These are phyloP conservation scores for Pseudogymnoascus sp. DNA, from an alignment of 2,329 filamentous ascomycete genomes.

Conservation along the genomic window DNA sequence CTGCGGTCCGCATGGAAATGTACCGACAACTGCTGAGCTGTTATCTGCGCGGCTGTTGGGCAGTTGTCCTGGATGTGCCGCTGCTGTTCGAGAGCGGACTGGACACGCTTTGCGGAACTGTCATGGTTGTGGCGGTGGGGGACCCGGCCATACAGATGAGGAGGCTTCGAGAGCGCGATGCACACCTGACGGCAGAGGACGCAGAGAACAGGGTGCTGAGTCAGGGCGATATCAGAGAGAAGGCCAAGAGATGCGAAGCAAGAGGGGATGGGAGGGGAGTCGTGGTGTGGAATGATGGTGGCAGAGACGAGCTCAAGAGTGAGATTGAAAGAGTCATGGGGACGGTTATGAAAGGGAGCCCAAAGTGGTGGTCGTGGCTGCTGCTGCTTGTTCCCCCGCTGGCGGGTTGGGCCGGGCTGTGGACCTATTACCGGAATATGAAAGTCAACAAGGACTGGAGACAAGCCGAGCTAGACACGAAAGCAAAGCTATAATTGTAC, in stretches of 20 bases:
- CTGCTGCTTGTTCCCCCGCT: slow-evolving; percentile 64
- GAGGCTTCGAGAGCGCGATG: slow-evolving; percentile 65
- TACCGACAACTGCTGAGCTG: slow-evolving; percentile 62
- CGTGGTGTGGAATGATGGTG: slow-evolving; percentile 86
- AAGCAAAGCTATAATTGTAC: slow-evolving; percentile 44
- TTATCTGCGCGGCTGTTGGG: slow-evolving; percentile 73
- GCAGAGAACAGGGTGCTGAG: slow-evolving; percentile 78
- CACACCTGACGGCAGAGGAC: slow-evolving; percentile 74
- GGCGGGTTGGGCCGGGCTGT: slow-evolving; percentile 58
- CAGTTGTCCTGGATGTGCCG: slow-evolving; percentile 86
- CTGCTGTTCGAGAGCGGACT: slow-evolving; percentile 83
- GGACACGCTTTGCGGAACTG: slow-evolving; percentile 75
- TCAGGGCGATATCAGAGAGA: slow-evolving; percentile 78
- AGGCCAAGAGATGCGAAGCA: slow-evolving; percentile 66
- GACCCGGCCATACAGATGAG: slow-evolving; percentile 77
- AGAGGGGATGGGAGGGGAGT: slow-evolving; percentile 58
- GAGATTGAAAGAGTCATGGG: slow-evolving; percentile 60
- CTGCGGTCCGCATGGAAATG: slow-evolving; percentile 77
- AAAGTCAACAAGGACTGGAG: slow-evolving; percentile 65
- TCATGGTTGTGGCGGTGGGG: slow-evolving; percentile 77
- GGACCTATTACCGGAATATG: slow-evolving; percentile 66
- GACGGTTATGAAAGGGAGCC: slow-evolving; percentile 51
- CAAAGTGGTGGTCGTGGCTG: slow-evolving; percentile 60
- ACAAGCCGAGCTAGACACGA: slow-evolving; percentile 46
- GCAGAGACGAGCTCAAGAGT: slow-evolving; percentile 57